Percentiles rank a stretch among this genome's conserved stretches.
These are phyloP conservation scores for Lotus japonicus DNA, from an alignment of 306 rosid species.

Conservation along the genomic window DNA sequence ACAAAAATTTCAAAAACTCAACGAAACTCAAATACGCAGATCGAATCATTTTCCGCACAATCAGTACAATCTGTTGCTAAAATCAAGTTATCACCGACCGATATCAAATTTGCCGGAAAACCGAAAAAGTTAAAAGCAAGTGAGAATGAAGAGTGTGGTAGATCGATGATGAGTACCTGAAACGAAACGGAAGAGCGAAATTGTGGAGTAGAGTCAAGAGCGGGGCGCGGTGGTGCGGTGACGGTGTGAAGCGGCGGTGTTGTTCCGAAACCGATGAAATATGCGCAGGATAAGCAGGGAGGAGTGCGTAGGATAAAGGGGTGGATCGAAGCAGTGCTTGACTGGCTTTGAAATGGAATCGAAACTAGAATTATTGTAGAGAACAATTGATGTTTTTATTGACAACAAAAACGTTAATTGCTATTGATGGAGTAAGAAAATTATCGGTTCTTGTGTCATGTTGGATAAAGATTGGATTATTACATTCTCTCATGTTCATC, in stretches of 20 bases:
- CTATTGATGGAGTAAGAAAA: too few relatives aligned
- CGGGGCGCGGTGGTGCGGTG: neutral
- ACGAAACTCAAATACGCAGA: constrained; percentile 20
- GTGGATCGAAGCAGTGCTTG: constrained; percentile 10
- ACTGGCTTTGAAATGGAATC: constrained; percentile 28
- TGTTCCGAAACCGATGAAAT: constrained; percentile 29
- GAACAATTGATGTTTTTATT: too few relatives aligned
- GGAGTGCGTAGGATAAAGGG: constrained; percentile 37
- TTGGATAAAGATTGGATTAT: too few relatives aligned
- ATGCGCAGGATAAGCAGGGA: constrained; percentile 36
- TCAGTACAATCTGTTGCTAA: constrained; percentile 6
- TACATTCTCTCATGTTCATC: too few relatives aligned
- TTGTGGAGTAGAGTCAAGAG: neutral
- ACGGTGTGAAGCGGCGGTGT: neutral
- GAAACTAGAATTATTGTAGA: neutral
- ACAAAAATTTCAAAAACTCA: too few relatives aligned
- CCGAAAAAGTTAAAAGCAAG: neutral
- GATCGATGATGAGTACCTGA: constrained; percentile 37
- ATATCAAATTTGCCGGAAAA: neutral
- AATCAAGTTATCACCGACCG: neutral
- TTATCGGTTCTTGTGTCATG: too few relatives aligned
- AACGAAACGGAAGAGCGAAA: constrained; percentile 13
- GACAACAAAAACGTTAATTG: too few relatives aligned
- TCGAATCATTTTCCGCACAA: constrained; percentile 15
- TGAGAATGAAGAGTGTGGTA: neutral